Percentiles rank a stretch among this genome's conserved stretches.
phyloP scores from a whole-genome alignment of 805 yeast species.

The Kodamaea kaohsiungensis region DNA sequence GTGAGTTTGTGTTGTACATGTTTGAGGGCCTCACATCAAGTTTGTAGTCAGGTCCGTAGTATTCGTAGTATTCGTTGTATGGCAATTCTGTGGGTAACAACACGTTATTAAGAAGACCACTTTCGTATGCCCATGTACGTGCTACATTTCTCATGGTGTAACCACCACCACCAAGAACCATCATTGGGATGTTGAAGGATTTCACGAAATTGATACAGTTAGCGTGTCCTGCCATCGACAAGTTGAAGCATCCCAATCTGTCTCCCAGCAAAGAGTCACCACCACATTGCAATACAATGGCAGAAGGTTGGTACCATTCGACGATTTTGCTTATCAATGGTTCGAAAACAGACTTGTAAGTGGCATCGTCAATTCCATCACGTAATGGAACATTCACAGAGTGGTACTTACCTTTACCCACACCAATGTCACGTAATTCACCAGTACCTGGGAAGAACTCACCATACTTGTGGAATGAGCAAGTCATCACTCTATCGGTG shows the following conservation, averaged over 20 bases:
- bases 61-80: constrained; percentile 94
- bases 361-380: constrained; percentile 92
- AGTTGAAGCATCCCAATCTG: constrained; percentile 91
- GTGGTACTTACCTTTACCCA: constrained; percentile 80
- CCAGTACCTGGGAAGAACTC: constrained; percentile 96
- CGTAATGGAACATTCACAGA: constrained; percentile 83
- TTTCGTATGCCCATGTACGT: constrained; percentile 91
- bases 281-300: constrained; percentile 97
- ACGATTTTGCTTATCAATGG: constrained; percentile 77
- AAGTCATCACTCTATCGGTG: constrained; percentile 88
- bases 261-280: constrained; percentile 97
- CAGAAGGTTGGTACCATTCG: constrained; percentile 93
- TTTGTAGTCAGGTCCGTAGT: constrained; percentile 95
- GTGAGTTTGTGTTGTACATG: constrained; percentile 94
- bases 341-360: constrained; percentile 82
- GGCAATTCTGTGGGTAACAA: constrained; percentile 66
- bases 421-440: constrained; percentile 79
- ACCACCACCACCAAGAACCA: constrained; percentile 98
- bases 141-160: constrained; percentile 97
- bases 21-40: constrained; percentile 93
- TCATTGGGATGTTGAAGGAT: constrained; percentile 81
- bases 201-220: constrained; percentile 90
- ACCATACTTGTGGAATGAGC: constrained; percentile 89
- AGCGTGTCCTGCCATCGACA: constrained; percentile 93
- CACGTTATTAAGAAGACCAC: constrained; percentile 82